Conservation (phyloP, 1,284 basidiomycete species). For the Moesziomyces aphidis region DNA sequence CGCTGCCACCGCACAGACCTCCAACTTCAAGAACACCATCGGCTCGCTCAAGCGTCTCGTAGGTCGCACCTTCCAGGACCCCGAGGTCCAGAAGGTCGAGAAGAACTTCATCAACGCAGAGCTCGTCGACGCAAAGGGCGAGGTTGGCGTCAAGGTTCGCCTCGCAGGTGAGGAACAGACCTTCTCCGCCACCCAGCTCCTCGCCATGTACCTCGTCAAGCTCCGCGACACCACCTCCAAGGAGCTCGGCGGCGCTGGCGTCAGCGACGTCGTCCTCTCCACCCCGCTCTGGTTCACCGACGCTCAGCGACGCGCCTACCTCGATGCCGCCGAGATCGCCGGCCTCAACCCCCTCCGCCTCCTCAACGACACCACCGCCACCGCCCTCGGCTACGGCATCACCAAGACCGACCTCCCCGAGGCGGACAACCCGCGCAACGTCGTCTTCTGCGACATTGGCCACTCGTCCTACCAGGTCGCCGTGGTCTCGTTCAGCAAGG, state of each 20-base stretch:
- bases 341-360: slow-evolving; percentile 66
- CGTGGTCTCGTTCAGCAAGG: slow-evolving; percentile 66
- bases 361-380: slow-evolving; percentile 67
- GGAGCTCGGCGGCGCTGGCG: slow-evolving; percentile 62
- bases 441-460: slow-evolving; percentile 67
- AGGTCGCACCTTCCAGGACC: slow-evolving; percentile 62
- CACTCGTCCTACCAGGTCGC: slow-evolving; percentile 68
- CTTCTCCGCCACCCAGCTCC: slow-evolving; percentile 67
- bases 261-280: slow-evolving; percentile 66
- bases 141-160: slow-evolving; percentile 67
- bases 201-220: slow-evolving; percentile 67
- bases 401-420: slow-evolving; percentile 68
- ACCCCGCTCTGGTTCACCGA: slow-evolving; percentile 67
- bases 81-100: slow-evolving; percentile 62
- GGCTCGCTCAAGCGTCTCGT: slow-evolving; percentile 67
- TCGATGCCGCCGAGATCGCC: slow-evolving; percentile 66
- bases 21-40: slow-evolving; percentile 68
- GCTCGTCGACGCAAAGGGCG: slow-evolving; percentile 65
- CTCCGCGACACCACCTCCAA: slow-evolving; percentile 64
- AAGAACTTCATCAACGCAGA: slow-evolving; percentile 67
- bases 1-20: slow-evolving; percentile 66
- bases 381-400: slow-evolving; percentile 67
- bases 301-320: slow-evolving; percentile 63
- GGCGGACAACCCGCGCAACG: slow-evolving; percentile 64
- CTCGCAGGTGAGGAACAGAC: slow-evolving; percentile 62